A percentile compares a stretch with the other conserved stretches of the same genome.
phyloP scores from a whole-genome alignment of 148 eudicot genomes.

The Euryodendron excelsum region DNA sequence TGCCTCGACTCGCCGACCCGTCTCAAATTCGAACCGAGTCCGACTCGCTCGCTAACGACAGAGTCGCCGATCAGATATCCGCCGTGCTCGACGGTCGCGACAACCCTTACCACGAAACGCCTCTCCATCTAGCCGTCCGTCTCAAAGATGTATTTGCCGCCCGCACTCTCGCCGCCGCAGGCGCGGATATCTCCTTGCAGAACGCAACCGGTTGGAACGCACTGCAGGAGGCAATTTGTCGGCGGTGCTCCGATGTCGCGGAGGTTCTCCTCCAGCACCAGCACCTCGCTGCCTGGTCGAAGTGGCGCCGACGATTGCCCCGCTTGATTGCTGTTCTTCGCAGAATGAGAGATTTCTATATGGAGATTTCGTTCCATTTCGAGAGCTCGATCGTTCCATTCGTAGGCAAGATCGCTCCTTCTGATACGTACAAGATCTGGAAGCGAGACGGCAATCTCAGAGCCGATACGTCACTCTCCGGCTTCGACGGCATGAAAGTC shows the following conservation, averaged over 20 bases:
- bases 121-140: constrained; percentile 79
- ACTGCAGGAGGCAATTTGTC: constrained; percentile 69
- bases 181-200: constrained; percentile 80
- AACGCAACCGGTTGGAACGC: no score
- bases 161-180: constrained; percentile 51
- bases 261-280: constrained; percentile 52
- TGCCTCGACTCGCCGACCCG: constrained; percentile 58
- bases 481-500: constrained; percentile 21
- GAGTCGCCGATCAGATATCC: constrained; percentile 48
- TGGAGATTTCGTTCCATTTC: constrained; percentile 82
- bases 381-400: constrained; percentile 91
- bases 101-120: constrained; percentile 56
- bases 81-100: constrained; percentile 69
- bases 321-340: constrained; percentile 56
- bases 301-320: constrained; percentile 85
- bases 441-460: constrained; percentile 58
- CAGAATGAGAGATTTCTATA: constrained; percentile 72
- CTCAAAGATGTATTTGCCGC: constrained; percentile 54
- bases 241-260: constrained; percentile 48
- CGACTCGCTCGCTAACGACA: constrained; percentile 49
- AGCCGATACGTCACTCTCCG: not conserved
- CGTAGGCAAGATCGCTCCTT: constrained; percentile 90
- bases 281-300: constrained; percentile 67
- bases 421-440: constrained; percentile 89
- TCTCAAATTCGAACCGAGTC: constrained; percentile 47